Evolutionary conservation across 2,329 filamentous ascomycete species (phyloP), one percentile per base, ranked within the genome.

Genomic region (Alternaria solani): DNA sequence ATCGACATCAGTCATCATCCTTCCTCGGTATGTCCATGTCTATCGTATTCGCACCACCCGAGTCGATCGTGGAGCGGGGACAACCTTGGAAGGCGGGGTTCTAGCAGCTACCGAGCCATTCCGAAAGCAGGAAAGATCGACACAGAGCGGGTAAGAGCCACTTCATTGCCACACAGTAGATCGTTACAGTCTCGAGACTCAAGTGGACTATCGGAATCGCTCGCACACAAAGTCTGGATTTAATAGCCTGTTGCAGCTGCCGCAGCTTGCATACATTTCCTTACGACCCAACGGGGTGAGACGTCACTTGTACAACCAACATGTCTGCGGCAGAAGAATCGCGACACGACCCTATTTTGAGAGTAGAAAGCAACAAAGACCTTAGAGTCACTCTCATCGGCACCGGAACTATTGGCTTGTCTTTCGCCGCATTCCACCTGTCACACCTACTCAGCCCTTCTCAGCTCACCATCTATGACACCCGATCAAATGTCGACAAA

Each of bases 391-490:
- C 80, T 16, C 65, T 83, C 23, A 76, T 84, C 36, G 81, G 81
- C 46, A 75, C 79, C 66, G 81, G 82, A 44, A 84, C 81, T 4
- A 87, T 87, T 43, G 85, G 85, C 34, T 80, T 87, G 44, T 86
- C 84, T 23, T 86, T 87, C 70, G 81, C 83, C 8, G 83, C 85
- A 26, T 81, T 86, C 23, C 84, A 87, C 63, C 77, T 87, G 26
- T 72, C 77, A 5, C 79, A 82, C 57, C 75, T 81, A 52, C 70
- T 78, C 7, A 70, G 75, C 18, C 70, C 76, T 28, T 73, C 69
- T 2, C 70, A 75, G 14, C 75, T 87, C 47, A 81, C 80, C 39
- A 81, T 87, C 65, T 83, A 80, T 74, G 85, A 87, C 64, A 82
- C 81, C 0, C 77, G 84, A 3, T 78, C 82, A 1, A 81, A 86